Evolutionary conservation across 2,329 filamentous ascomycete genomes (phyloP).

Genomic region (Chrysoporthe puriensis): DNA sequence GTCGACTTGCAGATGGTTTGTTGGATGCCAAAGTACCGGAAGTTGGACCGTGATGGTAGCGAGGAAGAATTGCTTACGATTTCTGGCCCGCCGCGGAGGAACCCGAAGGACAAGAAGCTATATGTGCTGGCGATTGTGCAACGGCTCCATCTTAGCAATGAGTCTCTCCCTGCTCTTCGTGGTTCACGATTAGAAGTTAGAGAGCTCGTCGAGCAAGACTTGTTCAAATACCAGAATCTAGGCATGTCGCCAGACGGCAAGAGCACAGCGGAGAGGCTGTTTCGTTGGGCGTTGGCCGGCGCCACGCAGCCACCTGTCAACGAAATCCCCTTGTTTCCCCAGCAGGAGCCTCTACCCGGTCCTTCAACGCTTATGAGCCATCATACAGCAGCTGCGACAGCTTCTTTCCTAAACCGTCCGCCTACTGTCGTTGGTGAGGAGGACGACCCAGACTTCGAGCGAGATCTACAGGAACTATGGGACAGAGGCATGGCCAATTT

Average conservation of each 20-base stretch:
- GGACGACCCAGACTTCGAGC: conserved; percentile 21
- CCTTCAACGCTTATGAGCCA: not conserved
- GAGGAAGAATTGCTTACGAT: conserved; percentile 23
- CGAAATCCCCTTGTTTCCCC: not conserved
- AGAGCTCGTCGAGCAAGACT: conserved; percentile 21
- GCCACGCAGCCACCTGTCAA: not conserved
- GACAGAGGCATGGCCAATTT: conserved; percentile 13
- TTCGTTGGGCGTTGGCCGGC: not conserved
- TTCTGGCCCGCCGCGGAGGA: conserved; percentile 16
- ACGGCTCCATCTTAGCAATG: not conserved
- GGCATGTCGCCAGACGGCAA: conserved; percentile 11
- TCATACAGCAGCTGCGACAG: not conserved
- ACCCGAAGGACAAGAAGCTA: conserved; percentile 12
- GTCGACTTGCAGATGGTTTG: conserved; percentile 15
- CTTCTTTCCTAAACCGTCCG: not conserved
- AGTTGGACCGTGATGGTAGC: conserved; percentile 12
- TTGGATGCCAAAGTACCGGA: conserved; percentile 27
- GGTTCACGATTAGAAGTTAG: not conserved
- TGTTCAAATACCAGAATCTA: conserved; percentile 22
- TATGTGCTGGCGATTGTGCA: conserved; percentile 20
- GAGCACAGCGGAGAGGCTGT: not conserved
- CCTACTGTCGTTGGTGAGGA: not conserved
- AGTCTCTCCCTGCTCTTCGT: not conserved
- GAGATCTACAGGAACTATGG: conserved; percentile 9
- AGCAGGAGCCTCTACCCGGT: not conserved